phyloP scores from a whole-genome alignment of 768 basidiomycete species.

The Lactarius sp. region DNA sequence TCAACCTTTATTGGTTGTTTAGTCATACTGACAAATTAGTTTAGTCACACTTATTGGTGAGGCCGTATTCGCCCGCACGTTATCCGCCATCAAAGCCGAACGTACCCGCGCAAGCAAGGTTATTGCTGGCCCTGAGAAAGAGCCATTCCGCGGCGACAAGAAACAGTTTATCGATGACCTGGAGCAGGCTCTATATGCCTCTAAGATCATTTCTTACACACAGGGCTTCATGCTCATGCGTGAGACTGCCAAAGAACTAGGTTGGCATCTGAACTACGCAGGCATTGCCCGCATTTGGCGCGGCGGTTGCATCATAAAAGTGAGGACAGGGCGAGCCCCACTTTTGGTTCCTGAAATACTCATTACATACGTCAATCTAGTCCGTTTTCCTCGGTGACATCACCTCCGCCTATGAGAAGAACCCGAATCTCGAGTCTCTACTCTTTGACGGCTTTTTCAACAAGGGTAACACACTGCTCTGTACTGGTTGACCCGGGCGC shows the following conservation, averaged over 20 bases:
- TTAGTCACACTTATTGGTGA: slow-evolving; percentile 97
- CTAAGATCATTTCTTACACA: slow-evolving; percentile 99
- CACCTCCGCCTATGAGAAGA: slow-evolving; percentile 85
- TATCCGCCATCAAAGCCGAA: slow-evolving; percentile 96
- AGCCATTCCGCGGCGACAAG: slow-evolving; percentile 96
- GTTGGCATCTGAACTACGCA: slow-evolving; percentile 94
- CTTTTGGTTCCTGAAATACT: slow-evolving; percentile 27
- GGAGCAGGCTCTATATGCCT: slow-evolving; percentile 98
- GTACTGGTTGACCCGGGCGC: not conserved
- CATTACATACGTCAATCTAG: slow-evolving; percentile 34
- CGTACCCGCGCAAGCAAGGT: slow-evolving; percentile 89
- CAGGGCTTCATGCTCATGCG: slow-evolving; percentile 99
- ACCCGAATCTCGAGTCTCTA: slow-evolving; percentile 78
- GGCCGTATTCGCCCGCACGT: slow-evolving; percentile 97
- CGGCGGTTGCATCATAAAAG: slow-evolving; percentile 99
- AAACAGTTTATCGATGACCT: slow-evolving; percentile 98
- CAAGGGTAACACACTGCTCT: slow-evolving; percentile 49
- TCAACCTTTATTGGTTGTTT: slow-evolving; percentile 1
- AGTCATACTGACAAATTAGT: slow-evolving; percentile 10
- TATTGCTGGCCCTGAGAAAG: slow-evolving; percentile 86
- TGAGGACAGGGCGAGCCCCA: slow-evolving; percentile 27
- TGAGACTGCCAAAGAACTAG: slow-evolving; percentile 90
- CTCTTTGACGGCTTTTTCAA: slow-evolving; percentile 98
- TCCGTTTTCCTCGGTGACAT: slow-evolving; percentile 91
- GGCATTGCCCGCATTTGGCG: slow-evolving; percentile 99